These are phyloP conservation scores for Ogataea allantospora DNA, from an alignment of 805 yeast genomes.

Conservation along the genomic window DNA sequence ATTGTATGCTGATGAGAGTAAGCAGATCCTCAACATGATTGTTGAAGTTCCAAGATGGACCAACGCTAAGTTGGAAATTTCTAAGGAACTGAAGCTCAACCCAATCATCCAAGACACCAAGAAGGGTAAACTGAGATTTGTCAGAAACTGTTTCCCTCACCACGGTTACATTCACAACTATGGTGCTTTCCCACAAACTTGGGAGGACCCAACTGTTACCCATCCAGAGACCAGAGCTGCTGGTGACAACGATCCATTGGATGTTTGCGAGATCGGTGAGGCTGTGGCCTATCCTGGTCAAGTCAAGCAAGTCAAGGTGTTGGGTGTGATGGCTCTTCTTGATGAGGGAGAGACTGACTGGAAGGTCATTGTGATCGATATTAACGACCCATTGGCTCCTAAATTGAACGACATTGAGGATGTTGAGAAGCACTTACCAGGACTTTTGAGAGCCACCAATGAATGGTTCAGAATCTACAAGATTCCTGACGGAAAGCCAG, in stretches of 20 bases:
- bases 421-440: constrained; percentile 87
- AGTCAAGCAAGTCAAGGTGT: constrained; percentile 83
- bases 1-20: constrained; percentile 89
- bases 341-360: constrained; percentile 92
- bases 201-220: constrained; percentile 70
- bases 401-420: constrained; percentile 89
- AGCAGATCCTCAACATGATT: constrained; percentile 72
- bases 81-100: constrained; percentile 78
- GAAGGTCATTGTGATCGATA: constrained; percentile 88
- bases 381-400: constrained; percentile 84
- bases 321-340: constrained; percentile 91
- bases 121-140: constrained; percentile 94
- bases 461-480: constrained; percentile 99
- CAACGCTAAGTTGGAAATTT: constrained; percentile 94
- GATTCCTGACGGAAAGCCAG: constrained; percentile 97
- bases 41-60: constrained; percentile 99
- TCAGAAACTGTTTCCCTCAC: constrained; percentile 97
- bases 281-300: constrained; percentile 64
- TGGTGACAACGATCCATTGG: constrained; percentile 87
- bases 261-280: constrained; percentile 81
- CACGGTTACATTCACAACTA: constrained; percentile 98
- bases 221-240: constrained; percentile 66
- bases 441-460: constrained; percentile 87
- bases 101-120: constrained; percentile 97
- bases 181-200: constrained; percentile 96